These are phyloP conservation scores for Kalmusia sp. DNA, from an alignment of 2,329 filamentous ascomycete species.

Conservation along the genomic window DNA sequence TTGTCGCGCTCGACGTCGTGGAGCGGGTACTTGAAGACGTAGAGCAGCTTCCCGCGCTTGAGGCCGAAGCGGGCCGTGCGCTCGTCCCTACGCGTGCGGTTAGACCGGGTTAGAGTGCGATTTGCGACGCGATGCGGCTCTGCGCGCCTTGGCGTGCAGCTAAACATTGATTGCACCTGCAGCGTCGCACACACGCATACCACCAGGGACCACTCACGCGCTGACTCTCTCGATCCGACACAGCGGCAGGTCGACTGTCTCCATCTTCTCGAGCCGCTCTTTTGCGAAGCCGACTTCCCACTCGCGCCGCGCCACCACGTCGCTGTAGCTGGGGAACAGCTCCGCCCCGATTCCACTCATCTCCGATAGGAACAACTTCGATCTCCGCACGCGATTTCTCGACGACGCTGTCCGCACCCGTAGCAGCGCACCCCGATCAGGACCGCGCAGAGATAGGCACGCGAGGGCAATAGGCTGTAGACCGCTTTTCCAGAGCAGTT, in stretches of 20 bases:
- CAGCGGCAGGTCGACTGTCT: conserved; percentile 25
- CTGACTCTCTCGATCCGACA: conserved; percentile 27
- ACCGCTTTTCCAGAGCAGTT: neutral
- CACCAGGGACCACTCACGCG: conserved; percentile 21
- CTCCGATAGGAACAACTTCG: too few relatives aligned
- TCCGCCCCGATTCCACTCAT: conserved; percentile 20
- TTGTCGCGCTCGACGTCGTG: conserved; percentile 34
- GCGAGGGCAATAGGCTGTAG: neutral
- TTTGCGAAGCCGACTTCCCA: conserved; percentile 26
- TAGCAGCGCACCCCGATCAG: neutral
- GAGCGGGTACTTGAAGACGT: conserved; percentile 29
- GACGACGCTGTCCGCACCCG: neutral
- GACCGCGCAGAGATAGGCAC: neutral
- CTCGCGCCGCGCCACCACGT: conserved; percentile 27
- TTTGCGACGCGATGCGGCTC: conserved; percentile 33
- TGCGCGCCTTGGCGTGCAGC: conserved; percentile 22
- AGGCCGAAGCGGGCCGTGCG: conserved; percentile 27
- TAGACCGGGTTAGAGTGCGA: conserved; percentile 29
- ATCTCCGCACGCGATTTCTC: neutral
- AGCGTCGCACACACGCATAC: neutral
- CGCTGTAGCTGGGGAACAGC: conserved; percentile 25
- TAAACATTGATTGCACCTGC: conserved; percentile 1
- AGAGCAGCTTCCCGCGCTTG: conserved; percentile 30
- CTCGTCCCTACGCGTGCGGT: conserved; percentile 14
- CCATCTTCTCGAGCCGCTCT: conserved; percentile 24